Conservation (phyloP, 768 basidiomycete species). For the Suillus alpinus region DNA sequence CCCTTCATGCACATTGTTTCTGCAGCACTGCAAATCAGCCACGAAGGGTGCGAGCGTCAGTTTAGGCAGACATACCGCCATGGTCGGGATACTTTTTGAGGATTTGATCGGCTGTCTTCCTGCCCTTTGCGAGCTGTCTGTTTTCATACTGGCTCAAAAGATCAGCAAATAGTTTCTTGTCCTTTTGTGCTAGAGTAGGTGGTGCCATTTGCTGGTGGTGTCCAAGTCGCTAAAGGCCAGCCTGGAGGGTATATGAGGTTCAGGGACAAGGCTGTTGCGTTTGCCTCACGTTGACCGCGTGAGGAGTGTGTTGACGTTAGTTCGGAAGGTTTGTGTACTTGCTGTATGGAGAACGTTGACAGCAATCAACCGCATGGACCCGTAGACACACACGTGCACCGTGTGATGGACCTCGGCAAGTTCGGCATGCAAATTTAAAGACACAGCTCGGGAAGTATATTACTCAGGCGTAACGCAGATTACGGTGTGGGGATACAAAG, state of each 20-base stretch:
- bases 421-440: neutral
- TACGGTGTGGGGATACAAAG: neutral
- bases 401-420: neutral
- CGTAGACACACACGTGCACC: neutral
- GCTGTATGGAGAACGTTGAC: neutral
- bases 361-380: neutral
- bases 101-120: slow-evolving; percentile 89
- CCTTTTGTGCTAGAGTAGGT: slow-evolving; percentile 67
- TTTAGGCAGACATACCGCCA: slow-evolving; percentile 65
- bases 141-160: slow-evolving; percentile 85
- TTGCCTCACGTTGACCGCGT: slow-evolving; percentile 4
- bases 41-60: neutral
- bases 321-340: neutral
- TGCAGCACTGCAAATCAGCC: slow-evolving; percentile 29
- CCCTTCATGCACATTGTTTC: slow-evolving; percentile 98
- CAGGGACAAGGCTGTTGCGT: neutral
- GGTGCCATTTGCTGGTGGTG: slow-evolving; percentile 17
- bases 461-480: neutral
- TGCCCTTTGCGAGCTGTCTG: slow-evolving; percentile 83
- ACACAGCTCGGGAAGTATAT: neutral
- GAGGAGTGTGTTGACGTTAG: neutral
- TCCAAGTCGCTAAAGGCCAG: neutral
- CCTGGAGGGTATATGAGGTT: neutral
- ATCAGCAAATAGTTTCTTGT: slow-evolving; percentile 82
- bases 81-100: slow-evolving; percentile 95